Percentiles rank a stretch among this genome's conserved stretches.
These are phyloP conservation scores for Santalum album DNA, from an alignment of 164 flowering plant species.

Conservation along the genomic window DNA sequence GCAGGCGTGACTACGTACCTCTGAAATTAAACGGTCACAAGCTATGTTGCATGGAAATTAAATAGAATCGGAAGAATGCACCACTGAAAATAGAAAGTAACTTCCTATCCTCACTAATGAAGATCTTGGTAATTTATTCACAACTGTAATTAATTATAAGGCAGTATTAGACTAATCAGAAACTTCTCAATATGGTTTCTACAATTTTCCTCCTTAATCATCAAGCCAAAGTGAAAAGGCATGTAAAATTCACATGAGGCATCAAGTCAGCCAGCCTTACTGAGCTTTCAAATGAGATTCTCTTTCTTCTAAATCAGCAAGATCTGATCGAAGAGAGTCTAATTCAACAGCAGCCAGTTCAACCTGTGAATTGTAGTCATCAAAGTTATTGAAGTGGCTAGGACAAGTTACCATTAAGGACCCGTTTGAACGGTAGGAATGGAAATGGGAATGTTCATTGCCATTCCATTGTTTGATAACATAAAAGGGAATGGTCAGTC, in stretches of 20 bases:
- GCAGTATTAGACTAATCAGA: no score
- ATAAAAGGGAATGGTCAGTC: no score
- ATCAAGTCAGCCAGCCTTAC: conserved; percentile 31
- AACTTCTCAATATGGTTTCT: background rate
- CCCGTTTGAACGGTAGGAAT: background rate
- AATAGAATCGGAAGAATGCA: no score
- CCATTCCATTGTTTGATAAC: no score
- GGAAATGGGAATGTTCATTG: no score
- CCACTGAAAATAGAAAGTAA: background rate
- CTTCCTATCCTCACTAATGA: background rate
- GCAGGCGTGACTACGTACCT: no score
- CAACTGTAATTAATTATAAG: no score
- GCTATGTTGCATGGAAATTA: no score
- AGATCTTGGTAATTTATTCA: no score
- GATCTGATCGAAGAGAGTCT: conserved; percentile 71
- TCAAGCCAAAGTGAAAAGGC: background rate
- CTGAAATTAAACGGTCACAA: no score
- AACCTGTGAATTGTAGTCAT: conserved; percentile 38
- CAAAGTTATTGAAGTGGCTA: conserved; percentile 6
- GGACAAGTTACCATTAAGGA: background rate
- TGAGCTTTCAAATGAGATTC: conserved; percentile 85
- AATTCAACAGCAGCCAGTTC: conserved; percentile 60
- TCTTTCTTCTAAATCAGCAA: conserved; percentile 71
- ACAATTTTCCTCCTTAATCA: background rate
- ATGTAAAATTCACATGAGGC: no score